Percentiles rank a stretch among this genome's conserved stretches.
These are phyloP conservation scores for Metschnikowia gelsemii DNA, from an alignment of 805 yeast genomes.

Conservation along the genomic window DNA sequence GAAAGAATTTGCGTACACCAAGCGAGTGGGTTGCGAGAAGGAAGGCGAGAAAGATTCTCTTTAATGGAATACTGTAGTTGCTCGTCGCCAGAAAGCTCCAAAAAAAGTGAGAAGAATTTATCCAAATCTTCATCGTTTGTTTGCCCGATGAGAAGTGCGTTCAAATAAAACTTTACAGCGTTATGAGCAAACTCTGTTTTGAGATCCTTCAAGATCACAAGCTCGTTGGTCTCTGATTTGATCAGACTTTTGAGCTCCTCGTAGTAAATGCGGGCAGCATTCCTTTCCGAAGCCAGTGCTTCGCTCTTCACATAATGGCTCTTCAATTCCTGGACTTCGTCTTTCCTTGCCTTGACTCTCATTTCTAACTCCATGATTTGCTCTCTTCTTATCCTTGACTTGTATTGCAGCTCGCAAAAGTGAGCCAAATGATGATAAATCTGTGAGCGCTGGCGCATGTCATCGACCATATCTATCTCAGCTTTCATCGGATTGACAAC, in stretches of 20 bases:
- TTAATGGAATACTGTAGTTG: conserved; percentile 45
- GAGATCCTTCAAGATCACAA: conserved; percentile 37
- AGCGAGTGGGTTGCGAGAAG: conserved; percentile 62
- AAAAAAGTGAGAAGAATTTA: conserved; percentile 81
- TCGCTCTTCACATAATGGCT: conserved; percentile 41
- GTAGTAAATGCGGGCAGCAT: conserved; percentile 52
- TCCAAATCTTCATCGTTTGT: conserved; percentile 57
- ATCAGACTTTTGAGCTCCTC: conserved; percentile 49
- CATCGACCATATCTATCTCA: conserved; percentile 14
- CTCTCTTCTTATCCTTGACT: conserved; percentile 43
- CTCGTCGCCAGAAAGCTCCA: conserved; percentile 53
- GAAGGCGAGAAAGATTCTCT: conserved; percentile 41
- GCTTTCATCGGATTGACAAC: conserved; percentile 52
- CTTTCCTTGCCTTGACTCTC: conserved; percentile 41
- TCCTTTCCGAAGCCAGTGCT: conserved; percentile 47
- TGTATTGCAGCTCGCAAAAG: conserved; percentile 68
- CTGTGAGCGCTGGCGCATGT: conserved; percentile 34
- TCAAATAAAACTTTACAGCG: conserved; percentile 60
- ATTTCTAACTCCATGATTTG: conserved; percentile 43
- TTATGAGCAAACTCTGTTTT: conserved; percentile 46
- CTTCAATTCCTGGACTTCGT: conserved; percentile 52
- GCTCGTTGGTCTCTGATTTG: conserved; percentile 49
- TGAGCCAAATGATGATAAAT: conserved; percentile 62
- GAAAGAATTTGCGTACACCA: conserved; percentile 87
- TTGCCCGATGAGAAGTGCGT: conserved; percentile 47